A percentile compares a stretch with the other conserved stretches of the same genome.
phyloP scores from a whole-genome alignment of 768 basidiomycete genomes.

The Hypholoma sublateritium region DNA sequence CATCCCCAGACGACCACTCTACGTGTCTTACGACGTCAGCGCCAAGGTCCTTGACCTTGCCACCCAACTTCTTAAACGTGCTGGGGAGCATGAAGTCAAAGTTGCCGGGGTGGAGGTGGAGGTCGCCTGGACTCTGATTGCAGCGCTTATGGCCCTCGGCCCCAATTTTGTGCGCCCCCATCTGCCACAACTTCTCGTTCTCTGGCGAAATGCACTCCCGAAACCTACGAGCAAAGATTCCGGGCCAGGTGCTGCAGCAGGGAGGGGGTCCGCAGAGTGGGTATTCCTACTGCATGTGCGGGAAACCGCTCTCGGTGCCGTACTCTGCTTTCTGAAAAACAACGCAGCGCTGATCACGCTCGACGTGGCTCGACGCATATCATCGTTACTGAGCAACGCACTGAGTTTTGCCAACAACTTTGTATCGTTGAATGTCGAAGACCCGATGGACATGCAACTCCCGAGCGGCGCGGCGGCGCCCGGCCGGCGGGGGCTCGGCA shows the following conservation, averaged over 20 bases:
- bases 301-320: slow-evolving; percentile 86
- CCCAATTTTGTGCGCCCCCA: slow-evolving; percentile 93
- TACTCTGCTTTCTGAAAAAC: slow-evolving; percentile 83
- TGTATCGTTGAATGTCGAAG: slow-evolving; percentile 67
- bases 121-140: slow-evolving; percentile 91
- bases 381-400: slow-evolving; percentile 84
- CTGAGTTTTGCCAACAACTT: slow-evolving; percentile 90
- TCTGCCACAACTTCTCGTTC: slow-evolving; percentile 88
- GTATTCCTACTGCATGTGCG: slow-evolving; percentile 87
- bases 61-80: slow-evolving; percentile 84
- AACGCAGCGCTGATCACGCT: slow-evolving; percentile 82
- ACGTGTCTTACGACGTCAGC: slow-evolving; percentile 91
- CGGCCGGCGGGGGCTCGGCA: slow-evolving; percentile 39
- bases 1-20: slow-evolving; percentile 85
- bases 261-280: slow-evolving; percentile 80
- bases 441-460: slow-evolving; percentile 47
- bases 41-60: slow-evolving; percentile 91
- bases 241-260: slow-evolving; percentile 39
- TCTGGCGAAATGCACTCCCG: slow-evolving; percentile 97
- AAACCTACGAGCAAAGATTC: slow-evolving; percentile 92
- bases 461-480: slow-evolving; percentile 22
- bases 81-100: slow-evolving; percentile 87
- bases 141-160: slow-evolving; percentile 88
- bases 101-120: slow-evolving; percentile 85
- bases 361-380: slow-evolving; percentile 87